Percentiles rank a stretch among this genome's conserved stretches.
phyloP scores from a whole-genome alignment of 2,329 filamentous ascomycete genomes.

The Dryadomyces quercus-mongolicae region DNA sequence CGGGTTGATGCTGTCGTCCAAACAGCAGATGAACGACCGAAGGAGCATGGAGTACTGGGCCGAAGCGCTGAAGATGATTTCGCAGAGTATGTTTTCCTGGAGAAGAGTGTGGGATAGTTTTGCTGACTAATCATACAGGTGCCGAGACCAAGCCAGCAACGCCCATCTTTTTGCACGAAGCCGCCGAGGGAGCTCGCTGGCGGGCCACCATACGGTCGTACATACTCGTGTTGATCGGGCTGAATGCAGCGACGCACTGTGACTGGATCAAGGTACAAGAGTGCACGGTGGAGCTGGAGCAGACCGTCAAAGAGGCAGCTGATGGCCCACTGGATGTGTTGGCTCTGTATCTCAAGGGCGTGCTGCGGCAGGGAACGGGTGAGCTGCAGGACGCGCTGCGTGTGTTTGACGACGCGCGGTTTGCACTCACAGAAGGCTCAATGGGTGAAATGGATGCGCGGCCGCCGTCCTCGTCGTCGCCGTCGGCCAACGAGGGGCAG shows the following conservation, averaged over 20 bases:
- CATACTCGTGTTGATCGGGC: conserved; percentile 56
- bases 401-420: conserved; percentile 50
- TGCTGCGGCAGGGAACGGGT: conserved; percentile 66
- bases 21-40: conserved; percentile 21
- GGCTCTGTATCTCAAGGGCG: conserved; percentile 59
- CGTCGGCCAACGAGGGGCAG: conserved; percentile 24
- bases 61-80: conserved; percentile 22
- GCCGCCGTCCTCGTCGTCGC: not conserved
- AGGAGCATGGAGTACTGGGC: conserved; percentile 27
- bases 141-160: conserved; percentile 16
- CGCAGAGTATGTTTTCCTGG: conserved; percentile 18
- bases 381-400: conserved; percentile 55
- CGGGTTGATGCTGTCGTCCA: conserved; percentile 32
- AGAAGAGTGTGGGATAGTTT: no score
- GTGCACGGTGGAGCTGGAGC: conserved; percentile 40
- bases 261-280: conserved; percentile 55
- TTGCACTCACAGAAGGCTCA: conserved; percentile 33
- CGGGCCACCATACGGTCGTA: conserved; percentile 54
- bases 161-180: conserved; percentile 40
- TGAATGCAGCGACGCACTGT: conserved; percentile 57
- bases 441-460: conserved; percentile 10
- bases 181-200: conserved; percentile 50
- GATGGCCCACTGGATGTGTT: conserved; percentile 39
- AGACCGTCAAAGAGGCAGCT: conserved; percentile 25
- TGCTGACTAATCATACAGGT: conserved; percentile 10